phyloP scores from a whole-genome alignment of 176 grass and related monocot species.

The Tillandsia fasciculata region DNA sequence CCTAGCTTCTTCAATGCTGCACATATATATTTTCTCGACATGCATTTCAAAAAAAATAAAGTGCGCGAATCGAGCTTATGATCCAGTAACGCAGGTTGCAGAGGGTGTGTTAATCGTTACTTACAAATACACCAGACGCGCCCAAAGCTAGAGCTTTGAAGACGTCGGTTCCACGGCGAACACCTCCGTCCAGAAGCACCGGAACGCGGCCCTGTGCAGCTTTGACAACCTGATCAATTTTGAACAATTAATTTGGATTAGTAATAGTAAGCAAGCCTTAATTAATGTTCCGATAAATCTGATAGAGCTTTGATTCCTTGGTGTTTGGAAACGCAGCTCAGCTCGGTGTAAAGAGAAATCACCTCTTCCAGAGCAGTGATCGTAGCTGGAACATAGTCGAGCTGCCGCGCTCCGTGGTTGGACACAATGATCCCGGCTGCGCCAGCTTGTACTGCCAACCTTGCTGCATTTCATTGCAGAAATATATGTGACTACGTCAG shows the following conservation, averaged over 20 bases:
- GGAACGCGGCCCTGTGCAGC: conserved; percentile 69
- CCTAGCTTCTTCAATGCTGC: background rate
- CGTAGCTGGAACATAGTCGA: conserved; percentile 85
- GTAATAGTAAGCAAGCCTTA: background rate
- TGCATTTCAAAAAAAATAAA: background rate
- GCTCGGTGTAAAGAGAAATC: background rate
- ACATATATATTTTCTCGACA: background rate
- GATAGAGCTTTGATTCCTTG: background rate
- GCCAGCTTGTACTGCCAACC: conserved; percentile 65
- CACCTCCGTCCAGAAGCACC: conserved; percentile 88
- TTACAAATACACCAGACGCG: conserved; percentile 84
- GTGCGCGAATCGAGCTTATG: background rate
- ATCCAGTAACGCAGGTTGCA: background rate
- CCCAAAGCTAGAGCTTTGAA: conserved; percentile 96
- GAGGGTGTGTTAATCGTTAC: background rate
- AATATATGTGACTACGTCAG: background rate
- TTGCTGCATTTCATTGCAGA: conserved; percentile 32
- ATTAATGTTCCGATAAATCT: no score
- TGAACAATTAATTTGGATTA: background rate
- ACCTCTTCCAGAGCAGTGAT: conserved; percentile 67
- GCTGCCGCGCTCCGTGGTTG: conserved; percentile 81
- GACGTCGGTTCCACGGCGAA: conserved; percentile 89
- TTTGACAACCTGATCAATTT: conserved; percentile 56
- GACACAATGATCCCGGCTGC: conserved; percentile 89
- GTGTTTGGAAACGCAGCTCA: background rate